Evolutionary conservation across 2,329 filamentous ascomycete species (phyloP).

Genomic region (Fusarium redolens): DNA sequence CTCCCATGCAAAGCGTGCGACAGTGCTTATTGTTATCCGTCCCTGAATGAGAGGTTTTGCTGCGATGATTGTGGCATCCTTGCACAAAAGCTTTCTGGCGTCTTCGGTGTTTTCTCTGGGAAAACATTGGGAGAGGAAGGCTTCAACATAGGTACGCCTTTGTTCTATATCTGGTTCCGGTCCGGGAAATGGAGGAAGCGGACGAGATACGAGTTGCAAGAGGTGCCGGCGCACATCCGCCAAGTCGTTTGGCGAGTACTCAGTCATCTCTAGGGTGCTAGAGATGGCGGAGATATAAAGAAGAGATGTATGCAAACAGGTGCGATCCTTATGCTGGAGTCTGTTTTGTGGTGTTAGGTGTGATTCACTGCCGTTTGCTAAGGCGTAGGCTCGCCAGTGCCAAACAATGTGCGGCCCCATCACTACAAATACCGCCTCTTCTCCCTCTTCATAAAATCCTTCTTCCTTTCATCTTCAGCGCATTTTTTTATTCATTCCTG

Average conservation of each 20-base stretch:
- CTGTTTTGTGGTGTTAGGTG: rapidly evolving
- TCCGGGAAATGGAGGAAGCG: background rate
- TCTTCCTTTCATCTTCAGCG: too few relatives aligned
- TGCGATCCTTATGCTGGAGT: background rate
- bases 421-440: background rate
- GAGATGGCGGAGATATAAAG: rapidly evolving
- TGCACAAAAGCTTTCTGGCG: rapidly evolving
- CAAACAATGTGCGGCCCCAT: background rate
- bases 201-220: background rate
- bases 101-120: rapidly evolving
- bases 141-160: background rate
- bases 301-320: too few relatives aligned
- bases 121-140: background rate
- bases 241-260: rapidly evolving
- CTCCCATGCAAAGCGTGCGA: background rate
- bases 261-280: background rate
- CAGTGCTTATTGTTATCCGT: rapidly evolving
- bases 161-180: background rate
- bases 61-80: background rate
- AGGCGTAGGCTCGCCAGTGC: background rate
- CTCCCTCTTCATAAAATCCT: background rate
- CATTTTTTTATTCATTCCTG: too few relatives aligned
- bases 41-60: background rate
- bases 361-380: background rate
- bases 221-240: background rate